Percentiles rank a stretch among this genome's conserved stretches.
phyloP scores from a whole-genome alignment of 352 stramenopile species.

The Pythium folliculosum region DNA sequence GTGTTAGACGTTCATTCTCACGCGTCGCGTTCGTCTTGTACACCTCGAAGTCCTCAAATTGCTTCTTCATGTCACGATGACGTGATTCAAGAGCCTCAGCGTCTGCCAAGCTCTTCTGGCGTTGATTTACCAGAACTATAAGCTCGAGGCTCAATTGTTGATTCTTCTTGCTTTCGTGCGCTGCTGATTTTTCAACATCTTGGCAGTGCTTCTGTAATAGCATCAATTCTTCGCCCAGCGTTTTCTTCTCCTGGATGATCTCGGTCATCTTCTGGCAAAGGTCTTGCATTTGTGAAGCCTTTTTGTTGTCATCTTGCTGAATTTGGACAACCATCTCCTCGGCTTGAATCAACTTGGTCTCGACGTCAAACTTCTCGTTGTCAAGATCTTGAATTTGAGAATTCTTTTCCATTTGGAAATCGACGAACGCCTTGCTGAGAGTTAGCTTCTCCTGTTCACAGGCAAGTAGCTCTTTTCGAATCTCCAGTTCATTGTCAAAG shows the following conservation, averaged over 20 bases:
- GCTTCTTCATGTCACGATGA: conserved; percentile 20
- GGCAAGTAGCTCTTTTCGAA: conserved; percentile 56
- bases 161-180: conserved; percentile 56
- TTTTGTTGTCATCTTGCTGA: conserved; percentile 56
- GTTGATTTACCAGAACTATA: conserved; percentile 70
- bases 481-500: conserved; percentile 60
- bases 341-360: conserved; percentile 60
- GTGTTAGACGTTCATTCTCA: conserved; percentile 31
- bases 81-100: conserved; percentile 33
- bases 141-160: conserved; percentile 73
- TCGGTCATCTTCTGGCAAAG: conserved; percentile 60
- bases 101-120: conserved; percentile 44
- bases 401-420: conserved; percentile 61
- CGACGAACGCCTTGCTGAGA: conserved; percentile 65
- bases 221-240: conserved; percentile 36
- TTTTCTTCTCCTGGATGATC: conserved; percentile 45
- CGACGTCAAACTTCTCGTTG: conserved; percentile 60
- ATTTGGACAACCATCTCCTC: conserved; percentile 70
- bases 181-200: conserved; percentile 31
- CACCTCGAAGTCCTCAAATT: conserved; percentile 2
- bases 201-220: conserved; percentile 40
- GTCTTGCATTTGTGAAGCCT: conserved; percentile 56
- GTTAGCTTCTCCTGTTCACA: conserved; percentile 73
- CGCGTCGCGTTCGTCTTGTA: conserved; percentile 7
- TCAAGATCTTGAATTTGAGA: conserved; percentile 46